phyloP scores from a whole-genome alignment of 371 early-diverging fungal genomes.

The Globomyces sp. region DNA sequence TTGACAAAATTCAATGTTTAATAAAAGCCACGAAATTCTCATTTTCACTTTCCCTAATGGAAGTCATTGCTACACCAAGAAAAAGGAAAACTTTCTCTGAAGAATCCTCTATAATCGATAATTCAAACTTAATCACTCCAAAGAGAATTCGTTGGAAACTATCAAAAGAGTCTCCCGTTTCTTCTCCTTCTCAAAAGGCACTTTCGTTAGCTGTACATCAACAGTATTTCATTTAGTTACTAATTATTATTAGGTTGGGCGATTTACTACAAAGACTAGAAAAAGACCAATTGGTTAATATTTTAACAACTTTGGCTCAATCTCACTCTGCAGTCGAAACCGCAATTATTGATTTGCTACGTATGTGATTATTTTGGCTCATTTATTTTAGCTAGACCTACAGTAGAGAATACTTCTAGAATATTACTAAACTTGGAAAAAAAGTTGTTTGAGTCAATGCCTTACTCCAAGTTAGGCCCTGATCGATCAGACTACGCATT shows the following conservation, averaged over 20 bases:
- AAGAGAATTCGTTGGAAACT: conserved; percentile 13
- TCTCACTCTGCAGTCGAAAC: conserved; percentile 69
- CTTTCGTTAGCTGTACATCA: background rate
- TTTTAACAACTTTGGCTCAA: conserved; percentile 69
- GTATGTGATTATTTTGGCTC: no score
- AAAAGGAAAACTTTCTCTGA: no score
- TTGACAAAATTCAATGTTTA: no score
- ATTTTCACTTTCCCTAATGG: no score
- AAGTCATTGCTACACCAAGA: no score
- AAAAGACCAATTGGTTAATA: conserved; percentile 68
- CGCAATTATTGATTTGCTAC: conserved; percentile 73
- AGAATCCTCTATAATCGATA: no score
- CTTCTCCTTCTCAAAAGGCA: background rate
- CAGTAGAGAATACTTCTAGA: conserved; percentile 69
- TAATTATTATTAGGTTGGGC: background rate
- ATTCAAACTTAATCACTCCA: background rate
- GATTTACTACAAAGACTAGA: conserved; percentile 53
- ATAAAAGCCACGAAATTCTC: no score
- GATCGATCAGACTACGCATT: conserved; percentile 78
- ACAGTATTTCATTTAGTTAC: background rate
- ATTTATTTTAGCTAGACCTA: conserved; percentile 62
- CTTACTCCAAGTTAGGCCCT: conserved; percentile 77
- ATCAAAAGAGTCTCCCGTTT: background rate
- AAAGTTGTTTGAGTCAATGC: conserved; percentile 71
- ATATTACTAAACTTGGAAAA: conserved; percentile 69